Percentiles rank a stretch among this genome's conserved stretches.
phyloP scores from a whole-genome alignment of 345 rosid genomes.

The Mallotus nudiflorus region DNA sequence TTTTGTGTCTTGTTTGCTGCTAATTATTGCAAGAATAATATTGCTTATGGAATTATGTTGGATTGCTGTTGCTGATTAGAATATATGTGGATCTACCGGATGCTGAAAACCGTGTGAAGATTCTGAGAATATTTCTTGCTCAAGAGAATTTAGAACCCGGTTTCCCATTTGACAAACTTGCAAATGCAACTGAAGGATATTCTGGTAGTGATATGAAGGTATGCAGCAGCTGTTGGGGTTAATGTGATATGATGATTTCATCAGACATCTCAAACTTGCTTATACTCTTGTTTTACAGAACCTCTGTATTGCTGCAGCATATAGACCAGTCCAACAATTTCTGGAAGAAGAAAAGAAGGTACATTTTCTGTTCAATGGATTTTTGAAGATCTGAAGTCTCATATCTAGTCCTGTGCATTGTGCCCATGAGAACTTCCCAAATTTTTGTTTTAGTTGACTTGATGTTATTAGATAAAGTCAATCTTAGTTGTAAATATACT shows the following conservation, averaged over 20 bases:
- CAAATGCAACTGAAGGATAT: conserved; percentile 86
- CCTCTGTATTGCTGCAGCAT: conserved; percentile 95
- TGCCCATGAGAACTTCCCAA: not conserved
- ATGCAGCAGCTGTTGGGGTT: conserved; percentile 9
- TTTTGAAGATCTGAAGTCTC: not conserved
- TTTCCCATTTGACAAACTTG: conserved; percentile 69
- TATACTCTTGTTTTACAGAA: conserved; percentile 52
- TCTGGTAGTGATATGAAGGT: conserved; percentile 99
- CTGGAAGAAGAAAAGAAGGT: conserved; percentile 79
- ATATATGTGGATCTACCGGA: conserved; percentile 95
- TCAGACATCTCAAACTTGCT: conserved; percentile 2
- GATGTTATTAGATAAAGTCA: not conserved
- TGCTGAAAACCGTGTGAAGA: conserved; percentile 85
- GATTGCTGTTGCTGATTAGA: conserved; percentile 41
- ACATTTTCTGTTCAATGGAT: not conserved
- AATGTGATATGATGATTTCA: conserved; percentile 6
- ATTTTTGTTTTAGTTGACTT: not conserved
- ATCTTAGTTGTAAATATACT: not conserved
- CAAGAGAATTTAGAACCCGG: conserved; percentile 61
- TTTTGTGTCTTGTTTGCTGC: not conserved
- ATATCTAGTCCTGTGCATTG: not conserved
- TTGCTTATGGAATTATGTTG: conserved; percentile 22
- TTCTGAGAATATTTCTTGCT: conserved; percentile 69
- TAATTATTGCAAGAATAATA: not conserved
- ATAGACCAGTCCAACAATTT: conserved; percentile 96